phyloP scores from a whole-genome alignment of 306 rosid species.

The Castanea mollissima region DNA sequence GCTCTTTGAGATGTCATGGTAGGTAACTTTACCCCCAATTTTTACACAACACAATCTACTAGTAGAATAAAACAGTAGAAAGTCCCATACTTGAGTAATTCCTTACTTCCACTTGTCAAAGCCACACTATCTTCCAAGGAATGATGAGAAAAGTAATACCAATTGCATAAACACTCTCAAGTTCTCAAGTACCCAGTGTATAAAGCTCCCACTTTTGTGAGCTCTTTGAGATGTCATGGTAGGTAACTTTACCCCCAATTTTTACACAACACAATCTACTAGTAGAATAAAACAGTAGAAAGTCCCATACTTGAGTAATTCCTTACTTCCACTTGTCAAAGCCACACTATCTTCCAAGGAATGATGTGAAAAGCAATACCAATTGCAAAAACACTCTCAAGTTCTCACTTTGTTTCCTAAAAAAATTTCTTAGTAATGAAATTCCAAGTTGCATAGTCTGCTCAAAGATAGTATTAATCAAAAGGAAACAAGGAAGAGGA shows the following conservation, averaged over 20 bases:
- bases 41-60: not conserved
- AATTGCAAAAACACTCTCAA: not conserved
- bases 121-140: not conserved
- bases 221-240: no score
- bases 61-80: not conserved
- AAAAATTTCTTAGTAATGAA: not conserved
- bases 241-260: no score
- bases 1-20: no score
- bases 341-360: not conserved
- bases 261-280: not conserved
- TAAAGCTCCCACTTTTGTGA: no score
- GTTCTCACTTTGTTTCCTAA: not conserved
- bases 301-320: not conserved
- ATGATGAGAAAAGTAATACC: not conserved
- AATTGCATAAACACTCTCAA: not conserved
- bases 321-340: not conserved
- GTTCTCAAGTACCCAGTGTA: no score
- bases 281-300: not conserved
- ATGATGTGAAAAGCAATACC: not conserved
- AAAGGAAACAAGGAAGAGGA: not conserved
- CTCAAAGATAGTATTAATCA: not conserved
- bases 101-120: not conserved
- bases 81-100: not conserved
- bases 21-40: no score
- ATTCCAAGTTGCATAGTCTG: not conserved